Evolutionary conservation across 1,284 basidiomycete genomes (phyloP).

Genomic region (Grifola frondosa): DNA sequence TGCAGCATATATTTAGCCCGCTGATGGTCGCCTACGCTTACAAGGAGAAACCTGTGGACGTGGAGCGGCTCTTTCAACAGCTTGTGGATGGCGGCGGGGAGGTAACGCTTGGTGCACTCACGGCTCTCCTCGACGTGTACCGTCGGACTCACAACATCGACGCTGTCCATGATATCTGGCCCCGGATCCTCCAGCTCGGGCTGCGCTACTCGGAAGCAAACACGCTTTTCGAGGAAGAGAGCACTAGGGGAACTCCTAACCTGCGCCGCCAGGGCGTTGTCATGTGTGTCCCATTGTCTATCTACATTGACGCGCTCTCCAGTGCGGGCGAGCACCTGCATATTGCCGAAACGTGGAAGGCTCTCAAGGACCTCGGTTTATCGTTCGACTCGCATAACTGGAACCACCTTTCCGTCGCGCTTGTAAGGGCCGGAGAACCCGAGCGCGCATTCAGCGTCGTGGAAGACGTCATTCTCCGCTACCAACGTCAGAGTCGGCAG

Average conservation of each 20-base stretch:
- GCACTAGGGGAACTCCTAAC: constrained; percentile 12
- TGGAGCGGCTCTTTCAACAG: constrained; percentile 57
- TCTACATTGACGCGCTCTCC: constrained; percentile 80
- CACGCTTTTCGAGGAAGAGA: constrained; percentile 29
- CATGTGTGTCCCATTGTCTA: constrained; percentile 80
- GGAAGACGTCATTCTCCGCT: constrained; percentile 76
- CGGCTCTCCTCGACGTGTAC: constrained; percentile 76
- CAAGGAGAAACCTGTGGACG: constrained; percentile 48
- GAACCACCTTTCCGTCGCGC: constrained; percentile 81
- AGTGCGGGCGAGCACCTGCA: constrained; percentile 60
- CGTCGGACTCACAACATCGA: constrained; percentile 60
- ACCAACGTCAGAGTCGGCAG: constrained; percentile 39
- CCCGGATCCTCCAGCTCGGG: constrained; percentile 61
- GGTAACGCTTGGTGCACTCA: constrained; percentile 62
- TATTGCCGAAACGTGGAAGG: constrained; percentile 70
- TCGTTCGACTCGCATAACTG: constrained; percentile 90
- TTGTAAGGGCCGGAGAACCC: constrained; percentile 78
- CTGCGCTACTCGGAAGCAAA: constrained; percentile 39
- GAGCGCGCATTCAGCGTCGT: constrained; percentile 83
- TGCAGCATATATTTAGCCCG: constrained; percentile 63
- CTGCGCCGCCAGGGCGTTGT: constrained; percentile 48
- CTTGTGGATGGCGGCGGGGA: constrained; percentile 56
- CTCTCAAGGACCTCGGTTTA: constrained; percentile 68
- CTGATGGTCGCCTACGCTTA: constrained; percentile 61
- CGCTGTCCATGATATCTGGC: constrained; percentile 67